Conservation (phyloP, 1,284 basidiomycete species). For the Megacollybia platyphylla region DNA sequence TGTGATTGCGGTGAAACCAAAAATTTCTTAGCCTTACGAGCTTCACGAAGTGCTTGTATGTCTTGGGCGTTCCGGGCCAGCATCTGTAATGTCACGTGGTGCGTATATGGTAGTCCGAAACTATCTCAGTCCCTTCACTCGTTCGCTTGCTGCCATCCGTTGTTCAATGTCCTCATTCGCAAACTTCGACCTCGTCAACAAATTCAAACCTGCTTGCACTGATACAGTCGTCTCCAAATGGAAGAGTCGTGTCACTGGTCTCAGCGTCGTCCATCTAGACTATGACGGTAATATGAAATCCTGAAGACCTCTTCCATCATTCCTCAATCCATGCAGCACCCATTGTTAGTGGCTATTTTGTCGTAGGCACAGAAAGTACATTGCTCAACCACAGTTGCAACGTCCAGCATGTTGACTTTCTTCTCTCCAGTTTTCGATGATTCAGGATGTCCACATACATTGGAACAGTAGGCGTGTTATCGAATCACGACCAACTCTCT, state of each 20-base stretch:
- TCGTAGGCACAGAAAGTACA: slow-evolving; percentile 85
- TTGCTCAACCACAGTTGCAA: slow-evolving; percentile 3
- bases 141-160: too few relatives aligned
- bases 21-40: slow-evolving; percentile 38
- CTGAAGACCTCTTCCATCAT: slow-evolving; percentile 3
- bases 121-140: too few relatives aligned
- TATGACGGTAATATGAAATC: slow-evolving; percentile 50
- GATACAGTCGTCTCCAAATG: slow-evolving; percentile 76
- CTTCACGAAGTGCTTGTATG: slow-evolving; percentile 28
- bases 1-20: slow-evolving; percentile 9
- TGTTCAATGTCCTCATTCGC: slow-evolving; percentile 29
- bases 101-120: too few relatives aligned
- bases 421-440: slow-evolving; percentile 76
- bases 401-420: slow-evolving; percentile 1
- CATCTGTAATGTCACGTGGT: too few relatives aligned
- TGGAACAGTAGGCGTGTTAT: slow-evolving; percentile 60
- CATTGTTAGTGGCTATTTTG: slow-evolving; percentile 88
- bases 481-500: slow-evolving; percentile 12
- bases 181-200: slow-evolving; percentile 73
- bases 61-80: too few relatives aligned
- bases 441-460: slow-evolving; percentile 85
- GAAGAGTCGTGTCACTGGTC: slow-evolving; percentile 68
- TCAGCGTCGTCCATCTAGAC: slow-evolving; percentile 72
- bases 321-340: slow-evolving; percentile 41
- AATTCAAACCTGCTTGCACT: slow-evolving; percentile 60